These are phyloP conservation scores for Vitis hybrid DNA, from an alignment of 177 flowering plant genomes.

Conservation along the genomic window DNA sequence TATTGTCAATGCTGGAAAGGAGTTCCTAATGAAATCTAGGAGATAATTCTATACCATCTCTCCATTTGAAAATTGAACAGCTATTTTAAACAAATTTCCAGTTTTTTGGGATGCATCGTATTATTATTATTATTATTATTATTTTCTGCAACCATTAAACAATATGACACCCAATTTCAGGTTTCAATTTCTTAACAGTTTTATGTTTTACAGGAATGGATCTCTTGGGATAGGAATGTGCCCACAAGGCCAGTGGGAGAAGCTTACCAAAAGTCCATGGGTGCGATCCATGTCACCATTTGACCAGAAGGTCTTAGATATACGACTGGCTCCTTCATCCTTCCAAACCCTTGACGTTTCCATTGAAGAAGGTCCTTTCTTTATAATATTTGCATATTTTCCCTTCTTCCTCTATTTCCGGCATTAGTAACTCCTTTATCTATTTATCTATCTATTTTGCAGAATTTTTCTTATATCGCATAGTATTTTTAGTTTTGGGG, in stretches of 20 bases:
- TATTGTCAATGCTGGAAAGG: background rate
- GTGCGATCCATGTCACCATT: slow-evolving; percentile 77
- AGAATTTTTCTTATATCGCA: slow-evolving; percentile 63
- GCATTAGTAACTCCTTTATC: background rate
- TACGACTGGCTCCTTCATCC: slow-evolving; percentile 46
- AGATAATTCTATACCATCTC: background rate
- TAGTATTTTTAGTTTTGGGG: slow-evolving; percentile 60
- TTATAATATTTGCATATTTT: slow-evolving; percentile 1
- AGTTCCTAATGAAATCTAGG: background rate
- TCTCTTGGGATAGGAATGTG: slow-evolving; percentile 83
- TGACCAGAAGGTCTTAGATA: slow-evolving; percentile 69
- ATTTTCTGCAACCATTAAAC: slow-evolving; percentile 4
- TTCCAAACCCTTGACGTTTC: slow-evolving; percentile 51
- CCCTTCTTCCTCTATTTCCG: background rate
- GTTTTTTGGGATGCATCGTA: too few species aligned
- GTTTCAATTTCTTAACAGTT: background rate
- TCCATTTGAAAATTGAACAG: background rate
- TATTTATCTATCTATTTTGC: slow-evolving; percentile 29
- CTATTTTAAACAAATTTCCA: background rate
- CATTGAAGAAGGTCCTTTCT: slow-evolving; percentile 53
- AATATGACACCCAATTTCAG: background rate
- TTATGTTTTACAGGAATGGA: slow-evolving; percentile 49
- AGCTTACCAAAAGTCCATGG: slow-evolving; percentile 69
- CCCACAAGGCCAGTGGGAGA: slow-evolving; percentile 74
- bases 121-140: background rate